phyloP scores from a whole-genome alignment of 2,329 filamentous ascomycete genomes.

The Colletotrichum sp. region DNA sequence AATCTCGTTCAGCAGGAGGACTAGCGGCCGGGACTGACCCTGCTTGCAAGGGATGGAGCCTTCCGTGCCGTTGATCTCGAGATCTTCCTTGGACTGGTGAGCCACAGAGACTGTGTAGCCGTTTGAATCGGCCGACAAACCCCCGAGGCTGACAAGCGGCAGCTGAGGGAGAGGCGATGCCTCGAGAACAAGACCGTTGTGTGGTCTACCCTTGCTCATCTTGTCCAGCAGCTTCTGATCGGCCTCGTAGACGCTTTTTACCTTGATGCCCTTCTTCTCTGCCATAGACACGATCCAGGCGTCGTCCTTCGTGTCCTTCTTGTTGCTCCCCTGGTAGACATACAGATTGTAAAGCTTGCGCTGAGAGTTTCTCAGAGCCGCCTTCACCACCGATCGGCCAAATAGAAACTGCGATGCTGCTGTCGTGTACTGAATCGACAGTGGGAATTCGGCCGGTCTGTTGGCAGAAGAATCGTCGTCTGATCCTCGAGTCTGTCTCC shows the following conservation, averaged over 20 bases:
- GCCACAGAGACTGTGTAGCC: slow-evolving; percentile 66
- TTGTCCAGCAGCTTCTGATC: slow-evolving; percentile 78
- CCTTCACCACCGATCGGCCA: slow-evolving; percentile 79
- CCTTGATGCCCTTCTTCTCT: slow-evolving; percentile 50
- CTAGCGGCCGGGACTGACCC: slow-evolving; percentile 65
- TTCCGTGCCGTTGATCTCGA: slow-evolving; percentile 71
- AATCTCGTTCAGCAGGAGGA: slow-evolving; percentile 77
- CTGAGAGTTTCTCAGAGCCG: slow-evolving; percentile 70
- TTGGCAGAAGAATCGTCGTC: neutral
- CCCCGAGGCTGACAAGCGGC: slow-evolving; percentile 66
- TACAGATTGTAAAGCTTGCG: slow-evolving; percentile 87
- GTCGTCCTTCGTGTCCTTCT: slow-evolving; percentile 54
- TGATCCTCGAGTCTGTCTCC: neutral
- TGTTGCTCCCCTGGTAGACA: slow-evolving; percentile 66
- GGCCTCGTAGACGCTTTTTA: slow-evolving; percentile 63
- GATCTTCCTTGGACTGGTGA: slow-evolving; percentile 77
- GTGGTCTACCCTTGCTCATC: slow-evolving; percentile 81
- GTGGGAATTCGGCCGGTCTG: neutral
- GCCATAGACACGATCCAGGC: slow-evolving; percentile 51
- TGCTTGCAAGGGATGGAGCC: slow-evolving; percentile 49
- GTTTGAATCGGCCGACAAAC: slow-evolving; percentile 44
- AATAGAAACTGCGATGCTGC: slow-evolving; percentile 93
- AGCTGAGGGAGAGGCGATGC: slow-evolving; percentile 79
- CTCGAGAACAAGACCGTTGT: slow-evolving; percentile 91
- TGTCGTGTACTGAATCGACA: slow-evolving; percentile 66